Evolutionary conservation across 2,329 filamentous ascomycete genomes (phyloP).

Genomic region (Coniochaeta prunicola): DNA sequence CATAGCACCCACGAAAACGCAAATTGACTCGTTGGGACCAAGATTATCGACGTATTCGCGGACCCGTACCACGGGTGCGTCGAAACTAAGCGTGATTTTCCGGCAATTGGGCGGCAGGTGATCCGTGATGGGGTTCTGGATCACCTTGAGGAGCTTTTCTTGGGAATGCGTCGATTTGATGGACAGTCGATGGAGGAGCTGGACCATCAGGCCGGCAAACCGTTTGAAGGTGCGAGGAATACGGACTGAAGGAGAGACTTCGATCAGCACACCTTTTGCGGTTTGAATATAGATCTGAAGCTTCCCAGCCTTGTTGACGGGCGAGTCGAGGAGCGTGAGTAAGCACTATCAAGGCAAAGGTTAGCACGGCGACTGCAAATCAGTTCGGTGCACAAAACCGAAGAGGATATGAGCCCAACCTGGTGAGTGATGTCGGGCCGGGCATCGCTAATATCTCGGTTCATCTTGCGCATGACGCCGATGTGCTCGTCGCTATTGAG

Average conservation of each 20-base stretch:
- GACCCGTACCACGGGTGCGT: slow-evolving; percentile 78
- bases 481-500: slow-evolving; percentile 99
- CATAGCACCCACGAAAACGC: slow-evolving; percentile 97
- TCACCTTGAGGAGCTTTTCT: slow-evolving; percentile 94
- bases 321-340: slow-evolving; percentile 92
- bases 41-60: slow-evolving; percentile 82
- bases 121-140: slow-evolving; percentile 96
- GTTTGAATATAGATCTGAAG: slow-evolving; percentile 99
- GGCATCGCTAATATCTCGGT: slow-evolving; percentile 94
- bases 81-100: slow-evolving; percentile 94
- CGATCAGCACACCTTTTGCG: slow-evolving; percentile 92
- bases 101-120: slow-evolving; percentile 95
- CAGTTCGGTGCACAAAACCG: slow-evolving; percentile 4
- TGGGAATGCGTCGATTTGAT: slow-evolving; percentile 96
- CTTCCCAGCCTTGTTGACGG: slow-evolving; percentile 95
- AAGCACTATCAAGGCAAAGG: slow-evolving; percentile 61
- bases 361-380: slow-evolving; percentile 40
- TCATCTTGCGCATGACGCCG: slow-evolving; percentile 99
- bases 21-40: slow-evolving; percentile 81
- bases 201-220: slow-evolving; percentile 97
- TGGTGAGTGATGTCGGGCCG: slow-evolving; percentile 97
- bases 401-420: slow-evolving; percentile 41
- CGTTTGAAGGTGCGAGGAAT: slow-evolving; percentile 98
- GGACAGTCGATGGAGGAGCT: slow-evolving; percentile 88
- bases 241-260: slow-evolving; percentile 95